A percentile compares a stretch with the other conserved stretches of the same genome.
Conservation (phyloP, 768 basidiomycete species). For the Lactarius vividus region DNA sequence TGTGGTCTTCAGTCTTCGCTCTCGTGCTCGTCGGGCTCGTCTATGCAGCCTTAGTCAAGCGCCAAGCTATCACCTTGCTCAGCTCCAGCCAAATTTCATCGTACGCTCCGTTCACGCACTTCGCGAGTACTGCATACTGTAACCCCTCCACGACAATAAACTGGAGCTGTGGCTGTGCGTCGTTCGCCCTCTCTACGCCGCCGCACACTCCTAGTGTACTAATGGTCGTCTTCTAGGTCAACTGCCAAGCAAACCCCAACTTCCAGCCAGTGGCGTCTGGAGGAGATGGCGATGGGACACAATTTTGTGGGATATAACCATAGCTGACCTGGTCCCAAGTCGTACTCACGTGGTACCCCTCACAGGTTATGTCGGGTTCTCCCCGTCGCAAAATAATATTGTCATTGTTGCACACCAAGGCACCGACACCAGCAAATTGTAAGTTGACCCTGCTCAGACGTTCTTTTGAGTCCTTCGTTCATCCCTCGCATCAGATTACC, state of each 20-base stretch:
- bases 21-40: neutral
- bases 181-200: no score
- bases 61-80: constrained; percentile 29
- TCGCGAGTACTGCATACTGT: constrained; percentile 37
- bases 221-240: constrained; percentile 40
- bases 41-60: neutral
- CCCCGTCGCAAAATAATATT: constrained; percentile 36
- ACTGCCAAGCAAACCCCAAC: constrained; percentile 46
- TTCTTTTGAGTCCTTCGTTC: neutral
- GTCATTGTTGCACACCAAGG: constrained; percentile 42
- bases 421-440: constrained; percentile 36
- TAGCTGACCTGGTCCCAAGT: no score
- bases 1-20: neutral
- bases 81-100: constrained; percentile 30
- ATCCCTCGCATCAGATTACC: neutral
- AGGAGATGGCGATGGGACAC: constrained; percentile 42
- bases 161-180: constrained; percentile 36
- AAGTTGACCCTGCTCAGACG: neutral
- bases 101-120: constrained; percentile 34
- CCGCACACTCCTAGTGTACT: no score
- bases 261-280: constrained; percentile 50
- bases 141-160: constrained; percentile 28
- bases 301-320: constrained; percentile 42
- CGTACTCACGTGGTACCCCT: neutral
- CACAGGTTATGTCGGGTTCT: constrained; percentile 56